Evolutionary conservation across 495 filamentous ascomycete species (phyloP).

Genomic region (Tetracladium marchalianum): DNA sequence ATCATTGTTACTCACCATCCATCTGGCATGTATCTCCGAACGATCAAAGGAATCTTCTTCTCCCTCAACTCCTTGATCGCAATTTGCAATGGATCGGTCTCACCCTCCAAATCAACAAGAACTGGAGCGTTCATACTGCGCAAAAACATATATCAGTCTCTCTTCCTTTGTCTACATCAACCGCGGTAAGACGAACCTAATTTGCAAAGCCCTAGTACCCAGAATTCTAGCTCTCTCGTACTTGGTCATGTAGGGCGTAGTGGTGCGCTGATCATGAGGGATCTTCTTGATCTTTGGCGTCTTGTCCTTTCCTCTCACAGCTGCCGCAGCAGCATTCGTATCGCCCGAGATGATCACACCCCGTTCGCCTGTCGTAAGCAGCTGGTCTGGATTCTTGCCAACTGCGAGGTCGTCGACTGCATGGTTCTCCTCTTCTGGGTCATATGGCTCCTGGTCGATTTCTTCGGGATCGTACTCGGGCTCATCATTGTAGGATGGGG

Average conservation of each 20-base stretch:
- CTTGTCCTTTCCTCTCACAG: conserved; percentile 33
- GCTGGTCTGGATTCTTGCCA: conserved; percentile 33
- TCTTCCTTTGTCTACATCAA: neutral
- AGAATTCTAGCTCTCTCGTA: conserved; percentile 92
- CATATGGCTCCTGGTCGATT: conserved; percentile 39
- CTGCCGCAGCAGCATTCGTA: conserved; percentile 54
- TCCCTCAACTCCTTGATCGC: conserved; percentile 93
- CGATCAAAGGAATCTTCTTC: conserved; percentile 96
- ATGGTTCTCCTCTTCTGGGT: conserved; percentile 38
- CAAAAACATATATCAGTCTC: conserved; percentile 5
- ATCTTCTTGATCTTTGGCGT: conserved; percentile 82
- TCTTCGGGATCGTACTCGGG: conserved; percentile 47
- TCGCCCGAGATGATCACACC: conserved; percentile 67
- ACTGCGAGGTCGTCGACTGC: conserved; percentile 27
- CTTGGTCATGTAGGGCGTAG: conserved; percentile 99
- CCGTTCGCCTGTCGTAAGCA: conserved; percentile 32
- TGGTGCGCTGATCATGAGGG: conserved; percentile 75
- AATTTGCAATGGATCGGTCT: conserved; percentile 95
- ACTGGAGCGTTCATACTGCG: conserved; percentile 94
- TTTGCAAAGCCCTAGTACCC: conserved; percentile 88
- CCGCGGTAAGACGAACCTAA: conserved; percentile 55
- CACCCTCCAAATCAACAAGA: conserved; percentile 90
- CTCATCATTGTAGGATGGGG: conserved; percentile 52
- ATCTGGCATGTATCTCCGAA: conserved; percentile 90
- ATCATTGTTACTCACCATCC: conserved; percentile 62